Evolutionary conservation across 495 filamentous ascomycete genomes (phyloP).

Genomic region (Clohesyomyces aquaticus): DNA sequence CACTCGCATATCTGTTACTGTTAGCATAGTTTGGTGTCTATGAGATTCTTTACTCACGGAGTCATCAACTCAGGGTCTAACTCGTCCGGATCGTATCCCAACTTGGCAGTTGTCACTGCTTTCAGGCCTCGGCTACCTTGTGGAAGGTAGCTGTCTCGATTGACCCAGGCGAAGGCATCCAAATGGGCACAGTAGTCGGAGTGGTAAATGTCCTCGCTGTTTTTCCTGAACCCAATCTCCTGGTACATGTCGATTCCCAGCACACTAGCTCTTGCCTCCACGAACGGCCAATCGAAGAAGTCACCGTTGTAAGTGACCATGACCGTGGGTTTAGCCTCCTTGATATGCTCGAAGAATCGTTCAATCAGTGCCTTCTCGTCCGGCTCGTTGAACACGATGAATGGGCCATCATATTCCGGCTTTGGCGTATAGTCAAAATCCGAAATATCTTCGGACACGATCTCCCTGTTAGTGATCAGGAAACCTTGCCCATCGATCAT

Average conservation of each 20-base stretch:
- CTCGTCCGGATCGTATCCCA: constrained; percentile 98
- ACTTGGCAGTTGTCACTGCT: constrained; percentile 94
- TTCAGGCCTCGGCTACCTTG: constrained; percentile 98
- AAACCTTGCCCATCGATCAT: constrained; percentile 99
- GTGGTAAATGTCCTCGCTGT: constrained; percentile 93
- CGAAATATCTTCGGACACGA: constrained; percentile 94
- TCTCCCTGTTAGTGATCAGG: constrained; percentile 96
- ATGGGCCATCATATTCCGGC: constrained; percentile 91
- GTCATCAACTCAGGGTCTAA: constrained; percentile 98
- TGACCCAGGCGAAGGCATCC: constrained; percentile 99
- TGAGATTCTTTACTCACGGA: constrained; percentile 45
- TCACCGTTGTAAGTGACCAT: constrained; percentile 99
- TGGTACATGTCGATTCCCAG: constrained; percentile 99
- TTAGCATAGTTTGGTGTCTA: constrained; percentile 7
- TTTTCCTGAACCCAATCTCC: constrained; percentile 95
- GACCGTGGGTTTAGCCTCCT: constrained; percentile 90
- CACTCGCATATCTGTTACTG: constrained; percentile 67
- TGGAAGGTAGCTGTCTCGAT: constrained; percentile 95
- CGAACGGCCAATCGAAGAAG: constrained; percentile 99
- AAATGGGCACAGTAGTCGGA: constrained; percentile 95
- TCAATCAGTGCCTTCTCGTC: constrained; percentile 87
- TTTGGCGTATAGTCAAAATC: constrained; percentile 99
- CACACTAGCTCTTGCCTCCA: constrained; percentile 88
- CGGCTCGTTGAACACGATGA: constrained; percentile 97
- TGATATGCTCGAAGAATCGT: constrained; percentile 93